Base-by-base conservation (phyloP, 768 basidiomycete genomes). In the Rubroboletus satanas region DNA sequence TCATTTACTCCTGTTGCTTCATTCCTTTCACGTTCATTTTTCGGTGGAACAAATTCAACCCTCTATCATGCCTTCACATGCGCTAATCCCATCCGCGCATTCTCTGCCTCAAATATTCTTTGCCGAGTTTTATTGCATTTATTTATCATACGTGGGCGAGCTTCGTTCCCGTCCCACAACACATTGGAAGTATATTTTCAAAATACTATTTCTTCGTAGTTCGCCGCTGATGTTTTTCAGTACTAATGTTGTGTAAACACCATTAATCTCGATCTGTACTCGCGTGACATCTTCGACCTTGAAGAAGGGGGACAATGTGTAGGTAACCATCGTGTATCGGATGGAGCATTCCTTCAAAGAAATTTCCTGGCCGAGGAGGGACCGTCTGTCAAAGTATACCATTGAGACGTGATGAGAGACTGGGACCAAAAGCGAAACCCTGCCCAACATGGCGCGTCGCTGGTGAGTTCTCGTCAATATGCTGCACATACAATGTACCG, bases 161-260 rank as follows among this genome's bases (percentile, higher is more conserved):
- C 45, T 61, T 51, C 48, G 53, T 54, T 45, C 58, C 60, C 62
- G 57, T 58, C 54, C 23, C 26, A 52, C 51, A 49, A 44, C 53
- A 45, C 49, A 56, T 61, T 61, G 62, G 62, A 68, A 68, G 61
- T 56, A 59, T 58, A 59, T 58, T 57, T 67, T 66, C 60, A 58
- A 52, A 72, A 71, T 72, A 71, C 48, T 69, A 55, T 55, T 59
- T 62, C 51, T 17, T 29, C 54, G 42, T 69, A 62, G 61, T 64
- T 62, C 57, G 51, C 59, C 59, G 41, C 58, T 55, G 62, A 57
- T 68, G 63, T 36, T 46, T 44, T 57, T 43, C 49, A 55, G 57
- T 62, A 66, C 62, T 65, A 71, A 71, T 71, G 67, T 64, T 69
- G 62, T 67, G 69, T 66, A 69, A 55, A 48, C 63, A 58, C 64